These are phyloP conservation scores for Phlyctochytrium bullatum DNA, from an alignment of 192 early-diverging fungal species.

Conservation along the genomic window DNA sequence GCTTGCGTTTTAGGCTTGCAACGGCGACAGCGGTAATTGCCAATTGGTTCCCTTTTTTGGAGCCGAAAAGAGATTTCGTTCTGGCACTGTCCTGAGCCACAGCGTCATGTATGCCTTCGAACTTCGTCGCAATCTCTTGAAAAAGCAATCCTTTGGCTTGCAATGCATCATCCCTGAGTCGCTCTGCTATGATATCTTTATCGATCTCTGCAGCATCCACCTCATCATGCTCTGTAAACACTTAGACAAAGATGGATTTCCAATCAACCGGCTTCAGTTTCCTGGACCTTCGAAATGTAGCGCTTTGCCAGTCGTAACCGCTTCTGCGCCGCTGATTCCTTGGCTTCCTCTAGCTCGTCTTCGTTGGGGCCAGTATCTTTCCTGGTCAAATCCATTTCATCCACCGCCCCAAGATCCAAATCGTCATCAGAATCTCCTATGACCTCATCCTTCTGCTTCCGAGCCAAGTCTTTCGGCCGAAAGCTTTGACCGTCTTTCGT, in stretches of 20 bases:
- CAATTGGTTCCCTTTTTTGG: conserved; percentile 65
- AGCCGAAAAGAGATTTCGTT: conserved; percentile 31
- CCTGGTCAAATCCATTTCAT: conserved; percentile 23
- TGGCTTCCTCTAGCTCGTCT: conserved; percentile 62
- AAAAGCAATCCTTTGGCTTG: conserved; percentile 53
- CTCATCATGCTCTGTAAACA: conserved; percentile 45
- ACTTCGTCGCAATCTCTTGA: conserved; percentile 57
- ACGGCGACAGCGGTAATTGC: conserved; percentile 81
- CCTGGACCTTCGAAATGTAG: conserved; percentile 79
- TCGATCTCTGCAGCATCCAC: conserved; percentile 92
- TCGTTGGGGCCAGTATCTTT: conserved; percentile 25
- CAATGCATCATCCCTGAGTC: conserved; percentile 77
- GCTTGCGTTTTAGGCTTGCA: conserved; percentile 40
- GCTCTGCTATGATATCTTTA: conserved; percentile 85
- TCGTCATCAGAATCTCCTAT: conserved; percentile 3
- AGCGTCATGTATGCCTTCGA: conserved; percentile 31
- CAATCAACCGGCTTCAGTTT: conserved; percentile 52
- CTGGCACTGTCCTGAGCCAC: conserved; percentile 22
- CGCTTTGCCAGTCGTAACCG: conserved; percentile 89
- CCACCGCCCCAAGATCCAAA: conserved; percentile 3
- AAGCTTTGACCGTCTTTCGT: background rate
- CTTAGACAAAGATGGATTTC: too few species aligned
- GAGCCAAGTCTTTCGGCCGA: background rate
- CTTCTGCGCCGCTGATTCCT: conserved; percentile 91
- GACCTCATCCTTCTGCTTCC: conserved; percentile 4